Evolutionary conservation across 2,329 filamentous ascomycete species (phyloP).

Genomic region (Endoconidiophora laricicola): DNA sequence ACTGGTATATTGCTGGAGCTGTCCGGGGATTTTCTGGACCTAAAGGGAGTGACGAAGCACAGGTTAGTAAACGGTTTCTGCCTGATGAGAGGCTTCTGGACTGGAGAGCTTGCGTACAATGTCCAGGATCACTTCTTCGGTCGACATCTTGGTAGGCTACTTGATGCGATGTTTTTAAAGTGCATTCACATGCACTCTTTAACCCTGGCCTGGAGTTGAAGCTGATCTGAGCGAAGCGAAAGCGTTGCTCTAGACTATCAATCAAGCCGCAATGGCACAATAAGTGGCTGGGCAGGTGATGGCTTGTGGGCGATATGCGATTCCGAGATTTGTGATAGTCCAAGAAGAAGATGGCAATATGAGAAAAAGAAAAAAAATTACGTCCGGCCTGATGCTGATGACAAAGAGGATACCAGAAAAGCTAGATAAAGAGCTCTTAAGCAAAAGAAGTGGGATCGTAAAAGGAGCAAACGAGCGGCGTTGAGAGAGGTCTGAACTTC

Average conservation of each 20-base stretch:
- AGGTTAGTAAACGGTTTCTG: neutral
- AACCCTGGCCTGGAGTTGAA: neutral
- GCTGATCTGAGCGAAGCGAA: neutral
- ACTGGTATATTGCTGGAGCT: slow-evolving; percentile 53
- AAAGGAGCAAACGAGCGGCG: no score
- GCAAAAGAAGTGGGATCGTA: no score
- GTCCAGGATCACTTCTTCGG: slow-evolving; percentile 13
- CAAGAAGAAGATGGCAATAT: no score
- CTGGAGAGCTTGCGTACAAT: slow-evolving; percentile 35
- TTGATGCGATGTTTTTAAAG: neutral
- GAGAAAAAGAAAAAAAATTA: no score
- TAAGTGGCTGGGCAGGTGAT: no score
- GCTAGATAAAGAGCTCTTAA: no score
- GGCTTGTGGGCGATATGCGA: no score
- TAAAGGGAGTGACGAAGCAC: neutral
- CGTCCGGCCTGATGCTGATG: no score
- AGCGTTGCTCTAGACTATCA: neutral
- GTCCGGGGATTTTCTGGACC: slow-evolving; percentile 17
- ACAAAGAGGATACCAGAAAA: no score
- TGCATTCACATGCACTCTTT: neutral
- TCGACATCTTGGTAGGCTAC: neutral
- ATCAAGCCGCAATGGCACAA: no score
- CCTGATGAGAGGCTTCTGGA: neutral
- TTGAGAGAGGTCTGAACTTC: no score
- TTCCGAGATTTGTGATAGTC: no score